Conservation (phyloP, 73 alveolate species). For the Stentor coeruleus region DNA sequence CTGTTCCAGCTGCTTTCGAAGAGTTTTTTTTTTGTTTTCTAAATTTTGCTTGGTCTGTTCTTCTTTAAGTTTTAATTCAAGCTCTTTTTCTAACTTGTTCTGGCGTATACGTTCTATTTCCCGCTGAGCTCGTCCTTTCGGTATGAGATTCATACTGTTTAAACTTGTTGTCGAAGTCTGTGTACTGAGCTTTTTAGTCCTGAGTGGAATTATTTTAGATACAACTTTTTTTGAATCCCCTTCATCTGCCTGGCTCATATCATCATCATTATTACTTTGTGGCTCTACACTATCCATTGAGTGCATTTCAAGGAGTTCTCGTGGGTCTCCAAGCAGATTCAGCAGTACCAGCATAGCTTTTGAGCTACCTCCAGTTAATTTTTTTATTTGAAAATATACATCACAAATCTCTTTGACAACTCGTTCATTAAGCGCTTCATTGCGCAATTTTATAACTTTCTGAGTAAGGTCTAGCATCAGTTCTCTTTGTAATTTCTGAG, state of each 20-base stretch:
- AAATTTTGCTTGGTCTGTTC: background rate
- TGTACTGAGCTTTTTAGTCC: constrained; percentile 25
- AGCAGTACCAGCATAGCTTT: constrained; percentile 69
- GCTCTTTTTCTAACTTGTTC: constrained; percentile 31
- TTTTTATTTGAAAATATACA: constrained; percentile 56
- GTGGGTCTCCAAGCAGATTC: constrained; percentile 73
- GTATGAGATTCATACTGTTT: constrained; percentile 24
- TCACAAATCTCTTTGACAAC: constrained; percentile 61
- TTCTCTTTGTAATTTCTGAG: constrained; percentile 45
- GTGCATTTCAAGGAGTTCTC: constrained; percentile 35
- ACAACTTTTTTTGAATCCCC: constrained; percentile 35
- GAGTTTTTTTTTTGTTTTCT: constrained; percentile 9
- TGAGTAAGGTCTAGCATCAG: constrained; percentile 46
- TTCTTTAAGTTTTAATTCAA: background rate
- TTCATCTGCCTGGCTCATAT: constrained; percentile 37
- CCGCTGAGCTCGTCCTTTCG: constrained; percentile 29
- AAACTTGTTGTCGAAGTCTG: background rate
- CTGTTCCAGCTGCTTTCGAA: background rate
- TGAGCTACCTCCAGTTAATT: constrained; percentile 40
- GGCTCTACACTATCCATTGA: constrained; percentile 27
- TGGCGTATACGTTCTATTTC: constrained; percentile 35
- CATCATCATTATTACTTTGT: constrained; percentile 33
- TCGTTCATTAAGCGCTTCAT: constrained; percentile 59
- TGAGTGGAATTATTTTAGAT: constrained; percentile 29
- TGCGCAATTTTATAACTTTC: constrained; percentile 43